These are phyloP conservation scores for Dioscorea dumetorum DNA, from an alignment of 106 monocot genomes.

Conservation along the genomic window DNA sequence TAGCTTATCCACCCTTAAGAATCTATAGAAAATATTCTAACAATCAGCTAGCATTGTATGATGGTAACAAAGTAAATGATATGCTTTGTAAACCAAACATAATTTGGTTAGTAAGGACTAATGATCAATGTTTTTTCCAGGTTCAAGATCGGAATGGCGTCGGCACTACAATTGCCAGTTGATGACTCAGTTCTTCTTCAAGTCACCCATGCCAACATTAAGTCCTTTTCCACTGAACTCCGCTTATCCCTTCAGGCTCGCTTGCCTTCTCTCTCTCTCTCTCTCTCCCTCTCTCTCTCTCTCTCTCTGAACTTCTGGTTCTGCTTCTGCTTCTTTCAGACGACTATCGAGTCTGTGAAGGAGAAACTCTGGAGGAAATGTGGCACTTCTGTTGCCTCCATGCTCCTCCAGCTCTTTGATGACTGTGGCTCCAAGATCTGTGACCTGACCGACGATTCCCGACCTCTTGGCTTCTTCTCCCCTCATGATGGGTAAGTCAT, in stretches of 20 bases:
- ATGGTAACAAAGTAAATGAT: no score
- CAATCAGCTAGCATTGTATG: no score
- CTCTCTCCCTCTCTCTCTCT: no score
- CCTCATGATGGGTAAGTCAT: constrained; percentile 59
- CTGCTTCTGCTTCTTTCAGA: constrained; percentile 25
- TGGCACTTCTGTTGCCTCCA: constrained; percentile 75
- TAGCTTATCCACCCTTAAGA: no score
- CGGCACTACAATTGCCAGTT: constrained; percentile 49
- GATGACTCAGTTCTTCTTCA: constrained; percentile 63
- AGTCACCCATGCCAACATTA: constrained; percentile 84
- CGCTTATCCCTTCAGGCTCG: constrained; percentile 59
- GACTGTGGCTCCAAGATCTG: constrained; percentile 55
- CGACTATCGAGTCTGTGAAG: constrained; percentile 64
- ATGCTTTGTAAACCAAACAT: no score
- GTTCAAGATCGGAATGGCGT: constrained; percentile 28
- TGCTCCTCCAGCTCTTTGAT: constrained; percentile 82
- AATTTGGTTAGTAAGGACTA: no score
- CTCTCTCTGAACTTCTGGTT: neutral
- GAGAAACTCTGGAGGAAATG: constrained; percentile 94
- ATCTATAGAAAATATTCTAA: no score
- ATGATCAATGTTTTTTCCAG: no score
- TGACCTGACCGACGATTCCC: constrained; percentile 50
- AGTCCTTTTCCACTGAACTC: constrained; percentile 68
- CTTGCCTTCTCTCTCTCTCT: no score
- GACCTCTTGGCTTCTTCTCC: constrained; percentile 75